Evolutionary conservation across 805 yeast genomes (phyloP), one percentile per base, ranked within the genome.

Genomic region (Starmerella etchellsii): DNA sequence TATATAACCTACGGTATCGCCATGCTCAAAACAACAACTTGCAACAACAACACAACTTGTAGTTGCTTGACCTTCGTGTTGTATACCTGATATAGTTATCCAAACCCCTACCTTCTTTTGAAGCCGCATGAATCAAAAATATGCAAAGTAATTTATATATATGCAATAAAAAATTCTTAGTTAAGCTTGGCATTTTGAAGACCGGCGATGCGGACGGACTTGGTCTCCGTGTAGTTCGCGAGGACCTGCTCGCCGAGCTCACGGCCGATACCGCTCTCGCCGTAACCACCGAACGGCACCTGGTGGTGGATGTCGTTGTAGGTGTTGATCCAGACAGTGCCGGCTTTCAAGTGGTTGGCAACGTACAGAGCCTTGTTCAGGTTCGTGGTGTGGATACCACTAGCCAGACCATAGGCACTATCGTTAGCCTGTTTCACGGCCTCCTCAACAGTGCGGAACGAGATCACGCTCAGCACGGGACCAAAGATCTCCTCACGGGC

Each of bases 401-500:
- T 82, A 9, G 87, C 94, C 42, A 83, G 71, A 5, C 94, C 94
- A 56, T 81, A 83, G 39, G 68, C 69, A 10, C 84, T 69, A 52
- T 71, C 73, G 59, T 83, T 83, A 50, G 93, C 93, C 44, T 67
- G 68, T 46, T 59, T 63, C 22, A 83, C 48, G 4, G 74, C 94
- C 48, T 82, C 87, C 37, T 73, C 78, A 49, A 75, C 79, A 24
- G 75, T 64, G 28, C 64, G 56, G 63, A 83, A 83, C 59, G 71
- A 73, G 42, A 78, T 73, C 27, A 79, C 66, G 7, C 75, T 67
- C 21, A 78, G 83, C 26, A 83, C 94, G 14, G 94, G 94, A 16
- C 94, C 94, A 59, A 83, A 83, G 43, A 83, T 81, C 62, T 83
- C 94, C 60, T 83, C 94, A 49, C 69, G 68, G 42, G 77, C 79